A percentile compares a stretch with the other conserved stretches of the same genome.
Conservation (phyloP, 2,329 filamentous ascomycete species). For the Diaporthe humulicola region DNA sequence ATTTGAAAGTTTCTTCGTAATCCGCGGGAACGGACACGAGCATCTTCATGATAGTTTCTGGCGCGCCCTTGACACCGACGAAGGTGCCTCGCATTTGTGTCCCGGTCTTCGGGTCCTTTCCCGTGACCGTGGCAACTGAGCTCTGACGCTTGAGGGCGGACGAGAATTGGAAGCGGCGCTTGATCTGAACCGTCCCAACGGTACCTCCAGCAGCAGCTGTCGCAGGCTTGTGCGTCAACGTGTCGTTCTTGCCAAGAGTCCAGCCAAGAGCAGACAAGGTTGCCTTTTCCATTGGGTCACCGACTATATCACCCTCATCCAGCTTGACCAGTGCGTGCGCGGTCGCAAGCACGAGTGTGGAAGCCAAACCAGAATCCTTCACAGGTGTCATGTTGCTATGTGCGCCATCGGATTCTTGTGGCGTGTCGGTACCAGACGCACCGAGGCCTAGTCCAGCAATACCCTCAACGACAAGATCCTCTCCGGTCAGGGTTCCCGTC, state of each 20-base stretch:
- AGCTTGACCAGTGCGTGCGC: slow-evolving; percentile 96
- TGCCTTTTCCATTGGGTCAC: slow-evolving; percentile 99
- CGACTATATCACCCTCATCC: slow-evolving; percentile 96
- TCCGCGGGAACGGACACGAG: slow-evolving; percentile 83
- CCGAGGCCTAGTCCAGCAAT: slow-evolving; percentile 90
- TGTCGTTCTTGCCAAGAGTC: slow-evolving; percentile 91
- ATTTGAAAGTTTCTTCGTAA: slow-evolving; percentile 98
- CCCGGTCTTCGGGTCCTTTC: slow-evolving; percentile 78
- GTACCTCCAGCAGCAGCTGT: slow-evolving; percentile 61
- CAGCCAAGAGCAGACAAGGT: slow-evolving; percentile 91
- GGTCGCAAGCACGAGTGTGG: slow-evolving; percentile 92
- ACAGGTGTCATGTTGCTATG: slow-evolving; percentile 84
- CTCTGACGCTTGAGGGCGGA: slow-evolving; percentile 96
- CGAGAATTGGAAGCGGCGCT: slow-evolving; percentile 97
- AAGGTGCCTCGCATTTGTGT: slow-evolving; percentile 88
- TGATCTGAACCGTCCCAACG: slow-evolving; percentile 89
- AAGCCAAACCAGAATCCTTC: slow-evolving; percentile 79
- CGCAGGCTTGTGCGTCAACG: slow-evolving; percentile 76
- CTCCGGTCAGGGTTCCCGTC: slow-evolving; percentile 95
- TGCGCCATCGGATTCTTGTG: slow-evolving; percentile 81
- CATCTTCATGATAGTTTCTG: slow-evolving; percentile 97
- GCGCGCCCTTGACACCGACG: slow-evolving; percentile 95
- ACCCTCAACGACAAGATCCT: slow-evolving; percentile 96
- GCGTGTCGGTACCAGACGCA: slow-evolving; percentile 69
- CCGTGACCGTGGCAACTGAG: slow-evolving; percentile 86